Evolutionary conservation across 2,329 filamentous ascomycete genomes (phyloP), one percentile per base, ranked within the genome.

Genomic region (Alternaria novae-zelandiae): DNA sequence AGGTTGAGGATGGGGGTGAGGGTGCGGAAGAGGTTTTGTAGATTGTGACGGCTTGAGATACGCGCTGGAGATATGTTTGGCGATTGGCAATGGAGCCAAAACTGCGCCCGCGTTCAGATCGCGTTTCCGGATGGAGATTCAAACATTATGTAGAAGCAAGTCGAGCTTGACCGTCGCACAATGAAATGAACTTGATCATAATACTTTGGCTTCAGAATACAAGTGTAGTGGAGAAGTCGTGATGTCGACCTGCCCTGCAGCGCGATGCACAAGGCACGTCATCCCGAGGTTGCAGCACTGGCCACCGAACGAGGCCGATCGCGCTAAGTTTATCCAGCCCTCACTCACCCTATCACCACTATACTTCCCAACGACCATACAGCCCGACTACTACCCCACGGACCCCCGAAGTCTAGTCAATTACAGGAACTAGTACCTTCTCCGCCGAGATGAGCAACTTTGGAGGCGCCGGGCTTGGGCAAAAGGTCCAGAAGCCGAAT

Each of bases 391-490:
- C 12, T 10, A 36, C 26, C 1, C 23, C 13, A 25, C 36, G 20
- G 20, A 32, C 15, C 7, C 46, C 25, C 47, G 28, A 41, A 11
- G n/a, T 1, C 9, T 26, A 9, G 2, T 26, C 1, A 1, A 13
- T 4, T 4, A 6, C 21, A 21, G 21, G 21, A 21, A 21, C 21
- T 8, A n/a, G n/a, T 7, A 15, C 2, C 36, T n/a, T 11, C 10
- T 25, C n/a, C 3, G n/a, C 36, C 59, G 62, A 3, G 17, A 88
- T 88, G 86, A 88, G 89, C 79, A 81, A 86, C 41, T 93, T 93
- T 76, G 91, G 91, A 70, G 86, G 87, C 67, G 91, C 91, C 26
- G 91, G 91, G 68, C 88, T 89, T 63, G 84, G 87, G 26, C 85
- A 87, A 66, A 83, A 87, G 69, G 85, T 86, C 77, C 82, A 85